Percentiles rank a stretch among this genome's conserved stretches.
Conservation (phyloP, 2,329 filamentous ascomycete genomes). For the Alternaria gansuensis region DNA sequence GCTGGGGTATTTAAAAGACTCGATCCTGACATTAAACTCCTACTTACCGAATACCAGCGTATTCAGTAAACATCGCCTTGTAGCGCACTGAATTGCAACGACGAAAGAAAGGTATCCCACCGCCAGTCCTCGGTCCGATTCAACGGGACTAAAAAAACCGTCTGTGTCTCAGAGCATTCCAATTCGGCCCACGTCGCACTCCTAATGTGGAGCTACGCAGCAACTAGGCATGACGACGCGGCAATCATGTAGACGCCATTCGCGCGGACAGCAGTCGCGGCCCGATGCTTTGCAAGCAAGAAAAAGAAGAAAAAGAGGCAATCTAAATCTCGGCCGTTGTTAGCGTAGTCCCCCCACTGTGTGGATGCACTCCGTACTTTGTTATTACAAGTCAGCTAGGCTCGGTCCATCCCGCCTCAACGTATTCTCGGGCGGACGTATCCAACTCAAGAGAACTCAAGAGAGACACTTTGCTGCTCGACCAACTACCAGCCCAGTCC, state of each 20-base stretch:
- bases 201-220: constrained; percentile 2
- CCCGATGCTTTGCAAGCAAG: background rate
- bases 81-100: background rate
- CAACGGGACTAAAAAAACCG: background rate
- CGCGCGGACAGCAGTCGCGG: background rate
- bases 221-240: background rate
- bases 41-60: background rate
- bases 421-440: background rate
- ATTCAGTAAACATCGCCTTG: background rate
- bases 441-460: background rate
- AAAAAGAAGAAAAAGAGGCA: background rate
- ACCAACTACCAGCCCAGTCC: background rate
- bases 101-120: background rate
- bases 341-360: no score
- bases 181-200: constrained; percentile 7
- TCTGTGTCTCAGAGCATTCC: background rate
- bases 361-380: background rate
- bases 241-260: constrained; percentile 1
- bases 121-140: constrained; percentile 1
- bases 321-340: background rate
- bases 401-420: background rate
- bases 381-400: background rate
- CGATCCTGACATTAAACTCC: background rate
- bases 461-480: background rate
- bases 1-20: background rate